Evolutionary conservation across 2,329 filamentous ascomycete species (phyloP), one percentile per base, ranked within the genome.

Genomic region (Colletotrichum liriopes): DNA sequence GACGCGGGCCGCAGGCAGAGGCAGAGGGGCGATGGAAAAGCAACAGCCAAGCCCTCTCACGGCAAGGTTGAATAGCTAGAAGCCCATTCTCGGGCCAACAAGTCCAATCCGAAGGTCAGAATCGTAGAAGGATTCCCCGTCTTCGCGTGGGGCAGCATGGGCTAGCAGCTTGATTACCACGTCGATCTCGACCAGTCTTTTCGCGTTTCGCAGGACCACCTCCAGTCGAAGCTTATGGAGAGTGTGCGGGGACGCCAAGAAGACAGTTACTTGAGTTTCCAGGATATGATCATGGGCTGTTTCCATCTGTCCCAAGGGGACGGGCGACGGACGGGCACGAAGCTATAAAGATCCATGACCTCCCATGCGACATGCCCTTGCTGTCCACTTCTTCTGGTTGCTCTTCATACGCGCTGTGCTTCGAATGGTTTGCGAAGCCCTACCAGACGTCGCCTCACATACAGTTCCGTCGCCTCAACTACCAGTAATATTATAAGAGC

Each of bases 241-340:
- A 60, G 47, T 69, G 70, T 54, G 66, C 60, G 65, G 70, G 45
- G 66, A 32, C 43, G 70, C 70, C 70, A 72, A 72, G 70, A 65
- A 6, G 37, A 60, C 45, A 35, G 52, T 45, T 60, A 63, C 59
- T 63, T 16, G 47, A 65, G 43, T 61, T 69, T 55, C 59, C 51
- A 54, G 52, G 23, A 69, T 45, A 65, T 45, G 43, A 60, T 70
- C 39, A 60, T 60, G 54, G 54, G 60, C 35, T 65, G 47, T 23
- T 55, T 61, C 70, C 23, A 54, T 60, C 39, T 72, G 52, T 55
- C n/a, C 65, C 59, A 47, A 43, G 45, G 66, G 54, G 65, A 49
- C 23, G 55, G 55, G 35, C 14, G 14, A 41, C 45, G 54, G 52
- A 41, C 12, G 32, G 43, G 23, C 23, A 41, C 11, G 32, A 39